These are phyloP conservation scores for Cryptococcus sp. DNA, from an alignment of 1,284 basidiomycete genomes.

Conservation along the genomic window DNA sequence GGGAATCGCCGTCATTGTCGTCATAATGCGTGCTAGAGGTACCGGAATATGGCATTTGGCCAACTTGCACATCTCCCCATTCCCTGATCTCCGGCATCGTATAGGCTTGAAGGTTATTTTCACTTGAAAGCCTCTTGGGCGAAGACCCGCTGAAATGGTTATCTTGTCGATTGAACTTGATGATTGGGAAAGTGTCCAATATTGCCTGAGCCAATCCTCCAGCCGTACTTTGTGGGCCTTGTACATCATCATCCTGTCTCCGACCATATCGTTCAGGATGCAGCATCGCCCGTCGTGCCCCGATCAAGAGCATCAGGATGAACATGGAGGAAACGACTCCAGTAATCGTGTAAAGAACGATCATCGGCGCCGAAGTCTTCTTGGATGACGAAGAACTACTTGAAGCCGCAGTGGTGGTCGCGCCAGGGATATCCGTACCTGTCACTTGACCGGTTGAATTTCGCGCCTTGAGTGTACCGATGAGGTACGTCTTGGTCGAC, in stretches of 20 bases:
- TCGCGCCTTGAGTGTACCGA: constrained; percentile 66
- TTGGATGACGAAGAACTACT: constrained; percentile 11
- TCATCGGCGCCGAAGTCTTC: constrained; percentile 55
- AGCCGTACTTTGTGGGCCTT: constrained; percentile 66
- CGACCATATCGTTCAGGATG: constrained; percentile 91
- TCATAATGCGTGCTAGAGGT: not conserved
- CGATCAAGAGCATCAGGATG: constrained; percentile 74
- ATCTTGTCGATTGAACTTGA: constrained; percentile 67
- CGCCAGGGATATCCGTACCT: constrained; percentile 23
- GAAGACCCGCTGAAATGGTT: not conserved
- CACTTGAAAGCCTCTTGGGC: constrained; percentile 25
- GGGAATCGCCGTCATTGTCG: constrained; percentile 6
- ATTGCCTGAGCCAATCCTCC: constrained; percentile 82
- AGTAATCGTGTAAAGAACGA: constrained; percentile 81
- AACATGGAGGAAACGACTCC: constrained; percentile 80
- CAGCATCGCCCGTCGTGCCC: constrained; percentile 75
- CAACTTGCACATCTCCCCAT: not conserved
- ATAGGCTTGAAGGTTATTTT: constrained; percentile 13
- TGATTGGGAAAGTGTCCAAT: constrained; percentile 87
- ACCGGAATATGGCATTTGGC: not conserved
- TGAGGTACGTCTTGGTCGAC: constrained; percentile 61
- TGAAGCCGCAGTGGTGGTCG: constrained; percentile 15
- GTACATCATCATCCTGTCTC: constrained; percentile 56
- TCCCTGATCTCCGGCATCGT: not conserved
- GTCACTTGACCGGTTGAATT: constrained; percentile 60